Evolutionary conservation across 257 asterid genomes (phyloP), one percentile per base, ranked within the genome.

Genomic region (Przewalskia tangutica): DNA sequence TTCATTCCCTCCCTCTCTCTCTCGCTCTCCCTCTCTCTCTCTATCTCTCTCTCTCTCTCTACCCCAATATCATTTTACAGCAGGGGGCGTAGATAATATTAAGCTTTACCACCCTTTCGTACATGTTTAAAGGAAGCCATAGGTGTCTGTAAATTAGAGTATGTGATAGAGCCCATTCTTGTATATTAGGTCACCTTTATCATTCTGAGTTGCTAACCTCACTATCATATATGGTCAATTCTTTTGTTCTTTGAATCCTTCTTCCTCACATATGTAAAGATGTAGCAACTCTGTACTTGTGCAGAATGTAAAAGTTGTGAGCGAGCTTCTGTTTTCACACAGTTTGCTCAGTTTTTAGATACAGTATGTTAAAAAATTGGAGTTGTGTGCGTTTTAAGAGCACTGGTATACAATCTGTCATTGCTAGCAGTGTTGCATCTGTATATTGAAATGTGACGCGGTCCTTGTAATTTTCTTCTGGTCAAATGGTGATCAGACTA

Each of bases 91-190:
- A 94, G 87, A 81, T 65, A 83, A 73, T 66, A 58, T 16, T 85
- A 83, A 60, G 62, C 81, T 81, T 84, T 68, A 79, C 89, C 87
- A 77, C 86, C 89, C 86, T 70, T 78, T 20, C 84, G 92, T 84
- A 89, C 59, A 86, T 81, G 84, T 83, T 63, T 51, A 76, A 14
- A 53, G 80, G 84, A 82, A 85, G 82, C 48, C 81, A 51, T 83
- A 87, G 93, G 93, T 86, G 85, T 82, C 59, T 88, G 88, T 90
- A 90, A 83, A 80, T 83, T 87, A 90, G 87, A 85, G 80, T 84
- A 83, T 80, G 86, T 87, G 65, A 81, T 81, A 87, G 88, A 81
- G 84, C 80, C 83, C 86, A 88, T 90, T 86, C 83, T 88, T 90
- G 95, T 92, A 88, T 60, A 88, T 90, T 85, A 81, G 82, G 83